These are phyloP conservation scores for Syzygium syzygioides DNA, from an alignment of 441 rosid genomes.

Conservation along the genomic window DNA sequence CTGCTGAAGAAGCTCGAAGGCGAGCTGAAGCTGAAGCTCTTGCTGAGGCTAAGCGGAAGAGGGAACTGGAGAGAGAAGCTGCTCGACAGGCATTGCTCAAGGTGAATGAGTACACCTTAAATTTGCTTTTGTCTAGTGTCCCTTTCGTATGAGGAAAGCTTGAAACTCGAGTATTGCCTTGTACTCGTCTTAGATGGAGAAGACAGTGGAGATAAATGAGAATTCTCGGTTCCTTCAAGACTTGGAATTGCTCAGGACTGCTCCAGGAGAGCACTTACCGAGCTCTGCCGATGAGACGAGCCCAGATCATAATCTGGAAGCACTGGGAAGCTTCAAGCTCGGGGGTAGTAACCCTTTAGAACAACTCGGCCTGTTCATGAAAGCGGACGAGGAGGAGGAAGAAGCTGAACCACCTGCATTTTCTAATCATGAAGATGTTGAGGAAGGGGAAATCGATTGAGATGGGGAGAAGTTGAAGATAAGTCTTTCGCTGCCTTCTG, in stretches of 20 bases:
- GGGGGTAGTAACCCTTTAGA: conserved; percentile 58
- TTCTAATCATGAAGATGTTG: conserved; percentile 33
- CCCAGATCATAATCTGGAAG: conserved; percentile 41
- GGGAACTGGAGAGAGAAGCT: conserved; percentile 69
- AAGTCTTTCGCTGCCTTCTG: neutral
- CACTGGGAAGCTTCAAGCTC: conserved; percentile 56
- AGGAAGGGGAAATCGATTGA: conserved; percentile 72
- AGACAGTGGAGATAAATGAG: conserved; percentile 70
- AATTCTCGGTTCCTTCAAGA: conserved; percentile 64
- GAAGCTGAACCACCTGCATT: conserved; percentile 43
- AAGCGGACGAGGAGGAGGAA: conserved; percentile 68
- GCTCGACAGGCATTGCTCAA: conserved; percentile 58
- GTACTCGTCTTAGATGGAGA: conserved; percentile 42
- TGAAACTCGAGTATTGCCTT: neutral
- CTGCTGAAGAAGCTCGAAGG: conserved; percentile 63
- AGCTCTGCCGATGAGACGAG: conserved; percentile 53
- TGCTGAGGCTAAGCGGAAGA: conserved; percentile 53
- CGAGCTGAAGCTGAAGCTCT: conserved; percentile 68
- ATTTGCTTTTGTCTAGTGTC: neutral
- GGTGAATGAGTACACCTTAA: conserved; percentile 26
- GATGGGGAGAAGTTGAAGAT: neutral
- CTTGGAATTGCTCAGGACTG: conserved; percentile 61
- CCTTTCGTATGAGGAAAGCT: neutral
- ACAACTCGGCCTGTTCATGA: conserved; percentile 67
- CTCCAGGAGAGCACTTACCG: conserved; percentile 38